These are phyloP conservation scores for Orbilia blumenaviensis DNA, from an alignment of 2,329 filamentous ascomycete genomes.

Conservation along the genomic window DNA sequence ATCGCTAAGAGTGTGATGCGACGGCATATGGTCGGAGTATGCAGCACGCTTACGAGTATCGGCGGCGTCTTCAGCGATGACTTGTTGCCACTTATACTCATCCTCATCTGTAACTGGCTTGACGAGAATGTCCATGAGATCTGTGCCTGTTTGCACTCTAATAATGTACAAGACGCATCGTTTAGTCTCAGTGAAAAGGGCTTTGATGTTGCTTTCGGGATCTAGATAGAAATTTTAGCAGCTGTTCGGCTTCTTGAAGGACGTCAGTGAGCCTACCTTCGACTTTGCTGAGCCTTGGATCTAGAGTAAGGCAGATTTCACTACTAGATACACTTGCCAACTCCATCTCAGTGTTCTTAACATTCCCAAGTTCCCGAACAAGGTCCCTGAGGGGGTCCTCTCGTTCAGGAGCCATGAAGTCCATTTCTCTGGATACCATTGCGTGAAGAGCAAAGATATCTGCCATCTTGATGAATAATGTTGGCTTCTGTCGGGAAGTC, in stretches of 20 bases:
- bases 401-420: constrained; percentile 77
- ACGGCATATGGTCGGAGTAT: constrained; percentile 80
- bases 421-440: constrained; percentile 80
- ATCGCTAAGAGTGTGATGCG: constrained; percentile 73
- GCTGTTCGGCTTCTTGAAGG: not conserved
- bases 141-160: constrained; percentile 87
- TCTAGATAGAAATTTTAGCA: constrained; percentile 66
- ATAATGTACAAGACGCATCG: constrained; percentile 97
- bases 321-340: constrained; percentile 84
- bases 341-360: constrained; percentile 95
- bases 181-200: constrained; percentile 98
- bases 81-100: constrained; percentile 82
- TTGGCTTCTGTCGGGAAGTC: constrained; percentile 94
- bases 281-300: constrained; percentile 85
- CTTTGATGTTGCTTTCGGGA: constrained; percentile 88
- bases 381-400: constrained; percentile 92
- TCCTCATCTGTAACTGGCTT: constrained; percentile 88
- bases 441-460: constrained; percentile 97
- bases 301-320: constrained; percentile 90
- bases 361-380: constrained; percentile 90
- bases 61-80: constrained; percentile 83
- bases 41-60: constrained; percentile 75
- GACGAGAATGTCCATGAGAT: constrained; percentile 93
- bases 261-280: constrained; percentile 67
- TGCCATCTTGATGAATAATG: constrained; percentile 98